Percentiles rank a stretch among this genome's conserved stretches.
phyloP scores from a whole-genome alignment of 768 basidiomycete genomes.

The Suillus clintonianus region DNA sequence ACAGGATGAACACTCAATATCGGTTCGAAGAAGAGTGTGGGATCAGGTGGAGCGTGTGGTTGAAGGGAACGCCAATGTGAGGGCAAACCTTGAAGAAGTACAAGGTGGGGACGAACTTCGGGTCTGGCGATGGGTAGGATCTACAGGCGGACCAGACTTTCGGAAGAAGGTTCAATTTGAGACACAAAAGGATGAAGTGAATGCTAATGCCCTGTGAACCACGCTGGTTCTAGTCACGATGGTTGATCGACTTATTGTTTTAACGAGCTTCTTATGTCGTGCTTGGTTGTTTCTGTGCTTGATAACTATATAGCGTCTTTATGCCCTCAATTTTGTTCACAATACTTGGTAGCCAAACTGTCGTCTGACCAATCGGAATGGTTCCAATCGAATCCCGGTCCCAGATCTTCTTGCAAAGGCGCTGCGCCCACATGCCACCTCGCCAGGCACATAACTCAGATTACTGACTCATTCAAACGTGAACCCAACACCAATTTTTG shows the following conservation, averaged over 20 bases:
- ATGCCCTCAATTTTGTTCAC: background rate
- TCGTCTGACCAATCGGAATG: background rate
- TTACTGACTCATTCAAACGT: background rate
- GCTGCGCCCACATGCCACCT: background rate
- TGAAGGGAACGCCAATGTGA: slow-evolving; percentile 89
- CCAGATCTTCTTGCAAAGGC: background rate
- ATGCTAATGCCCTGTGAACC: background rate
- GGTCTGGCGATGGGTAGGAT: slow-evolving; percentile 93
- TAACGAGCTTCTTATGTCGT: background rate
- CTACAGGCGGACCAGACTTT: slow-evolving; percentile 32
- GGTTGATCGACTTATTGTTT: slow-evolving; percentile 1
- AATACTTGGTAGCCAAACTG: background rate
- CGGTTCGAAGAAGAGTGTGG: slow-evolving; percentile 71
- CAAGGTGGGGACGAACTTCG: slow-evolving; percentile 84
- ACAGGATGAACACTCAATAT: slow-evolving; percentile 76
- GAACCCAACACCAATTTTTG: background rate
- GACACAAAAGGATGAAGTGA: slow-evolving; percentile 27
- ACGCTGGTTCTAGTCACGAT: background rate
- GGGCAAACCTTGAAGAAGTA: slow-evolving; percentile 81
- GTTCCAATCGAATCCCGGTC: background rate
- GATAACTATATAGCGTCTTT: background rate
- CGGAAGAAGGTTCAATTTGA: slow-evolving; percentile 35
- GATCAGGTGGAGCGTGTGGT: slow-evolving; percentile 80
- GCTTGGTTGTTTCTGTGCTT: background rate
- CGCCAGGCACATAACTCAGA: background rate